Conservation (phyloP, 371 early-diverging fungal genomes). For the Chytridium lagenaria region DNA sequence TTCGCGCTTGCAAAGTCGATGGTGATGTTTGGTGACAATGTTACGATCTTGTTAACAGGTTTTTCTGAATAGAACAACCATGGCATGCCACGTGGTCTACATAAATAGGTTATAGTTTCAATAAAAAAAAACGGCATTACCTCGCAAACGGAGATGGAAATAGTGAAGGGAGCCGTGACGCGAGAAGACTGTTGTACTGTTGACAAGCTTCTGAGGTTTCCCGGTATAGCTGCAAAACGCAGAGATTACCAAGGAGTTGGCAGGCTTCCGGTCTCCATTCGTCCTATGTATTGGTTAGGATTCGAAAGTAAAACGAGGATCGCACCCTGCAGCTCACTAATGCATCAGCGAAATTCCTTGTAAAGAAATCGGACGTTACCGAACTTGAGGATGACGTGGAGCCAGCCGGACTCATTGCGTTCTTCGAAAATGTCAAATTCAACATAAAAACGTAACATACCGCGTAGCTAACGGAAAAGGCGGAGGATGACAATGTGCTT, state of each 20-base stretch:
- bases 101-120: background rate
- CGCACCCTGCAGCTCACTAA: constrained; percentile 40
- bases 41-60: constrained; percentile 20
- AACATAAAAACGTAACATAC: constrained; percentile 21
- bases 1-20: constrained; percentile 25
- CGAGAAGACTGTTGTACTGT: constrained; percentile 9
- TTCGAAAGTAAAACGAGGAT: no score
- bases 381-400: constrained; percentile 25
- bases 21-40: constrained; percentile 36
- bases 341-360: constrained; percentile 32
- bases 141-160: background rate
- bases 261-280: constrained; percentile 48
- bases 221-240: constrained; percentile 52
- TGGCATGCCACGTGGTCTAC: constrained; percentile 37
- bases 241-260: constrained; percentile 51
- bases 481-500: background rate
- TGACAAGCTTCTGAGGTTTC: constrained; percentile 39
- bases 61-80: constrained; percentile 52
- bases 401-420: constrained; percentile 33
- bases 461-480: constrained; percentile 28
- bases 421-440: constrained; percentile 15
- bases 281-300: constrained; percentile 23
- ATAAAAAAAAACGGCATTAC: constrained; percentile 6
- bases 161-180: constrained; percentile 10
- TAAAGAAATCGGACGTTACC: constrained; percentile 48